phyloP scores from a whole-genome alignment of 805 yeast genomes.

The Candida succiphila region DNA sequence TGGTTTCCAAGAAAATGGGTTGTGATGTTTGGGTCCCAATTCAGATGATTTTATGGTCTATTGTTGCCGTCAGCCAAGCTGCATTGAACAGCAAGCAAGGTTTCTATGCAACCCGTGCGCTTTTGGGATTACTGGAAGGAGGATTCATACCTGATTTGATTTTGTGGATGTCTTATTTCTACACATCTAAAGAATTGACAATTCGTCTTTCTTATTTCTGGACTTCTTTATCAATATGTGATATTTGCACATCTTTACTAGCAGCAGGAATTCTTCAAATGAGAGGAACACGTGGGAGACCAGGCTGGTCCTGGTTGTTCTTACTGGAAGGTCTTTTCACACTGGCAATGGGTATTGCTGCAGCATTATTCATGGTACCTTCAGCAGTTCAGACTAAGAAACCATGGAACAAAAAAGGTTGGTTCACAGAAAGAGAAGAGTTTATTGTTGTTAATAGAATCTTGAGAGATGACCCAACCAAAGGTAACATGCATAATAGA shows the following conservation, averaged over 20 bases:
- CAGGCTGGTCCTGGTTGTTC: conserved; percentile 62
- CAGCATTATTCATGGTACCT: conserved; percentile 22
- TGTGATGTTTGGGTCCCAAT: conserved; percentile 47
- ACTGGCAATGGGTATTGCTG: conserved; percentile 35
- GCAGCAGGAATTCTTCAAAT: conserved; percentile 44
- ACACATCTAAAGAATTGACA: conserved; percentile 47
- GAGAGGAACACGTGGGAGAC: conserved; percentile 31
- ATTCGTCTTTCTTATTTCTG: conserved; percentile 51
- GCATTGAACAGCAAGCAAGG: conserved; percentile 30
- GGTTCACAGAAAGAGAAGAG: conserved; percentile 45
- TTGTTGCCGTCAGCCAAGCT: conserved; percentile 40
- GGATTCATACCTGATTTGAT: conserved; percentile 61
- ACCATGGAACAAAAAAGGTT: conserved; percentile 19
- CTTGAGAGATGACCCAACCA: conserved; percentile 52
- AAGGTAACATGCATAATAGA: conserved; percentile 58
- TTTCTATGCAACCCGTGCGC: conserved; percentile 37
- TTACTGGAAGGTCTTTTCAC: conserved; percentile 55
- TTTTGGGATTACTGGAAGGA: conserved; percentile 53
- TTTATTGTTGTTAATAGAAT: conserved; percentile 48
- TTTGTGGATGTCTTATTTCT: conserved; percentile 59
- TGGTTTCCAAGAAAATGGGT: conserved; percentile 48
- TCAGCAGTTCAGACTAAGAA: conserved; percentile 22
- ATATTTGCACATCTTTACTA: conserved; percentile 31
- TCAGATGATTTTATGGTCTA: conserved; percentile 41
- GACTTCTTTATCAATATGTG: conserved; percentile 41